Percentiles rank a stretch among this genome's conserved stretches.
These are phyloP conservation scores for Sedum album DNA, from an alignment of 164 flowering plant species.

Conservation along the genomic window DNA sequence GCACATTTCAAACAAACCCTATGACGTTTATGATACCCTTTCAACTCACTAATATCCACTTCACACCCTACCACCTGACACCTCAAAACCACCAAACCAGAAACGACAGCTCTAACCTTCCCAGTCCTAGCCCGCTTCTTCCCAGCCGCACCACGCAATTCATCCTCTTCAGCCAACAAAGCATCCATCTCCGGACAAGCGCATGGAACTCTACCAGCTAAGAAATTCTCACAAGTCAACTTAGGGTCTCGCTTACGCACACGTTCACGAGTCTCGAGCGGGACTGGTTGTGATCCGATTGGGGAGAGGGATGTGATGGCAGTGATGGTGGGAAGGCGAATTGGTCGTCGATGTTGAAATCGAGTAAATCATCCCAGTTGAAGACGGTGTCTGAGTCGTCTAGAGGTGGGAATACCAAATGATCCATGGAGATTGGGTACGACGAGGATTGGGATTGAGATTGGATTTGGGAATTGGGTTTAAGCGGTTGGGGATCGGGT, in stretches of 20 bases:
- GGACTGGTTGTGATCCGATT: not conserved
- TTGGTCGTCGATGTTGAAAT: conserved; percentile 31
- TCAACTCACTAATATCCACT: conserved; percentile 80
- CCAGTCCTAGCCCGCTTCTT: conserved; percentile 31
- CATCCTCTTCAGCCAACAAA: conserved; percentile 28
- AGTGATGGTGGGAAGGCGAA: not conserved
- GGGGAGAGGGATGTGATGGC: not conserved
- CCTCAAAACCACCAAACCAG: conserved; percentile 15
- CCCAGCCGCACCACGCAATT: conserved; percentile 25
- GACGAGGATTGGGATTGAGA: not conserved
- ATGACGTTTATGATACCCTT: conserved; percentile 81
- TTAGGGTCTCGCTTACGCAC: conserved; percentile 75
- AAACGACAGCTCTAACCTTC: conserved; percentile 14
- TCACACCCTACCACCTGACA: conserved; percentile 87
- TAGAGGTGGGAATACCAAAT: conserved; percentile 9
- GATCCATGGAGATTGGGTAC: conserved; percentile 7
- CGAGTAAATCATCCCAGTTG: conserved; percentile 43
- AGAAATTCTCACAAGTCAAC: conserved; percentile 56
- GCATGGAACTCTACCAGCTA: conserved; percentile 79
- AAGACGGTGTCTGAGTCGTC: conserved; percentile 22
- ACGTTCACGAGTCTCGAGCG: conserved; percentile 11
- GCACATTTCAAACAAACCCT: conserved; percentile 79
- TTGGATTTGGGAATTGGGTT: too few relatives aligned
- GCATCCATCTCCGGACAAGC: conserved; percentile 89
- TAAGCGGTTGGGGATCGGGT: not conserved